Conservation (phyloP, 139 green algal genomes). For the Chlorella sorokiniana region DNA sequence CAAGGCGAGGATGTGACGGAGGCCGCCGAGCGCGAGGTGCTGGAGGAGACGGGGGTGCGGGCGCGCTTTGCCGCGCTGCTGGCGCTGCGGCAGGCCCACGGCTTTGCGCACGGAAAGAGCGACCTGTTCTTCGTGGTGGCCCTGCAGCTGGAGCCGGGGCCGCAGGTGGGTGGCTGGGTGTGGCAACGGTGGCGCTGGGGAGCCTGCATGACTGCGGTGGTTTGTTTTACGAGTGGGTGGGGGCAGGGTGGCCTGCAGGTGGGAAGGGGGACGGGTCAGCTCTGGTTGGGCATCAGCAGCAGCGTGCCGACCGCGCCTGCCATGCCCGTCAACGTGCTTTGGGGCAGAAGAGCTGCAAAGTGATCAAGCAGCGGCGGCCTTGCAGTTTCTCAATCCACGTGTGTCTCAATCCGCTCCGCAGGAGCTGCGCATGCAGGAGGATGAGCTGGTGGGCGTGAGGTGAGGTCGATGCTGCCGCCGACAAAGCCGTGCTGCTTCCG, state of each 20-base stretch:
- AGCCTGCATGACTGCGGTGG: too few relatives aligned
- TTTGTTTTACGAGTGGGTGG: too few relatives aligned
- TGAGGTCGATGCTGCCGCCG: too few relatives aligned
- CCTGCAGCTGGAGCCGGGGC: slow-evolving; percentile 27
- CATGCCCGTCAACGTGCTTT: too few relatives aligned
- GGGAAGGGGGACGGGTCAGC: too few relatives aligned
- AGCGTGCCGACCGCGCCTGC: too few relatives aligned
- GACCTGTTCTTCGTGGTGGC: slow-evolving; percentile 81
- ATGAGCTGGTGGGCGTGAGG: slow-evolving; percentile 56
- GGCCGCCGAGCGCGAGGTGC: slow-evolving; percentile 68
- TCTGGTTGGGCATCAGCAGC: too few relatives aligned
- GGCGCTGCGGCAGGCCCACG: slow-evolving; percentile 78
- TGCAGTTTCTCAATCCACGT: background rate
- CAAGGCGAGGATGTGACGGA: slow-evolving; percentile 61
- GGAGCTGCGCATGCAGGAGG: slow-evolving; percentile 63
- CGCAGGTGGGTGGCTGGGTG: slow-evolving; percentile 17
- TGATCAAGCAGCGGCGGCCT: too few relatives aligned
- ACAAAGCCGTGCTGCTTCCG: too few relatives aligned
- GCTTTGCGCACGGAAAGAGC: slow-evolving; percentile 79
- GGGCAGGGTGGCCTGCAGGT: too few relatives aligned
- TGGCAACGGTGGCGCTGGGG: too few relatives aligned
- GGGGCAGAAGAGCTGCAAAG: too few relatives aligned
- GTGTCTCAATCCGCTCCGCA: slow-evolving; percentile 20
- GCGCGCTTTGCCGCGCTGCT: slow-evolving; percentile 67
- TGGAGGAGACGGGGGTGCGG: slow-evolving; percentile 69